phyloP scores from a whole-genome alignment of 345 rosid genomes.

The Luvunga scandens region DNA sequence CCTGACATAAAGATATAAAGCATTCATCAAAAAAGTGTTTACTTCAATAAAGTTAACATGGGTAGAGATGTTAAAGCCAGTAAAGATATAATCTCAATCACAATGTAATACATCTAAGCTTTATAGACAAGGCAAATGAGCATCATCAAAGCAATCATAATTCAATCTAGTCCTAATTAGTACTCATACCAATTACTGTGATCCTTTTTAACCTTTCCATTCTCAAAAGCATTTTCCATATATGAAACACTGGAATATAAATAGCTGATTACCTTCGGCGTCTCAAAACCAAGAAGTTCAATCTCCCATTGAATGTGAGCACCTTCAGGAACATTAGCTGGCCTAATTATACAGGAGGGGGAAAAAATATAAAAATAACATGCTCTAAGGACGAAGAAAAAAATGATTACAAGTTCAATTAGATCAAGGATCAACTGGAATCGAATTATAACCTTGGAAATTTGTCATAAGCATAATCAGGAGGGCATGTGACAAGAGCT shows the following conservation, averaged over 20 bases:
- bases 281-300: conserved; percentile 96
- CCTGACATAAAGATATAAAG: conserved; percentile 47
- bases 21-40: neutral
- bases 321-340: conserved; percentile 80
- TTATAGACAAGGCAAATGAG: neutral
- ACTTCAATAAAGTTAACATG: neutral
- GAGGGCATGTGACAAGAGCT: conserved; percentile 92
- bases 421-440: conserved; percentile 9
- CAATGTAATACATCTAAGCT: neutral
- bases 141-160: neutral
- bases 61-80: neutral
- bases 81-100: neutral
- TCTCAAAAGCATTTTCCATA: neutral
- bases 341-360: conserved; percentile 43
- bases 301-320: conserved; percentile 93
- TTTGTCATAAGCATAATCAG: conserved; percentile 95
- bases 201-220: neutral
- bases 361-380: conserved; percentile 2
- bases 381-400: neutral
- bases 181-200: neutral
- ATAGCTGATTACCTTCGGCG: conserved; percentile 61
- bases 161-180: neutral
- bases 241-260: neutral
- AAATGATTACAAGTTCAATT: neutral
- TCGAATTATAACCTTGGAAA: conserved; percentile 59